Conservation (phyloP, 169 alveolate genomes). For the Cryptosporidium parvum region DNA sequence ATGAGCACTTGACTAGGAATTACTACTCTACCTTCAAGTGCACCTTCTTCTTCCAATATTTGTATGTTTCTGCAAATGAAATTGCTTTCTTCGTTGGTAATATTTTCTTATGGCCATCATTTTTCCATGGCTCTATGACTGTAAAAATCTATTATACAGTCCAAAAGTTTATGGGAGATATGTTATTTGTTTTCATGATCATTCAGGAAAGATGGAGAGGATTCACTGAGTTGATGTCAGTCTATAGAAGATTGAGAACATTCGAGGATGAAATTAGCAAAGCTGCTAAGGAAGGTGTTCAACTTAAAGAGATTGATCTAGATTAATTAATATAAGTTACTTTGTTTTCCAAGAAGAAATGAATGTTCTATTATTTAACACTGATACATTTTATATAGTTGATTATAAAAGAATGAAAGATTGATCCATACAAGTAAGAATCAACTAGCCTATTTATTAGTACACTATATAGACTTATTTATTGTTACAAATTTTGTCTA, state of each 20-base stretch:
- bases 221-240: conserved; percentile 62
- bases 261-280: conserved; percentile 25
- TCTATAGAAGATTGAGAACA: conserved; percentile 37
- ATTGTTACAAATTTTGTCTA: not conserved
- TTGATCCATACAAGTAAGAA: too few relatives aligned
- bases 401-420: too few relatives aligned
- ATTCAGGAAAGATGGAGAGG: conserved; percentile 75
- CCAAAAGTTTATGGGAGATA: conserved; percentile 16
- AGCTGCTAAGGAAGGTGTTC: conserved; percentile 8
- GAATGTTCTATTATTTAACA: not conserved
- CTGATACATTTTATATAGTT: too few relatives aligned
- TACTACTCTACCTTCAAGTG: conserved; percentile 46
- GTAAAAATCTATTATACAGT: conserved; percentile 41
- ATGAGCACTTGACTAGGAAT: conserved; percentile 24
- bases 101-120: conserved; percentile 72
- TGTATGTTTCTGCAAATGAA: conserved; percentile 34
- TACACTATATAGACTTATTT: not conserved
- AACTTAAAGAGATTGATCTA: conserved; percentile 34
- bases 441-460: not conserved
- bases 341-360: not conserved
- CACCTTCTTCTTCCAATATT: conserved; percentile 36
- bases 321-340: conserved; percentile 12
- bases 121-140: conserved; percentile 66
- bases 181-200: conserved; percentile 24
- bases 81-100: conserved; percentile 18